Evolutionary conservation across 2,329 filamentous ascomycete species (phyloP).

Genomic region (Ophiostoma montium): DNA sequence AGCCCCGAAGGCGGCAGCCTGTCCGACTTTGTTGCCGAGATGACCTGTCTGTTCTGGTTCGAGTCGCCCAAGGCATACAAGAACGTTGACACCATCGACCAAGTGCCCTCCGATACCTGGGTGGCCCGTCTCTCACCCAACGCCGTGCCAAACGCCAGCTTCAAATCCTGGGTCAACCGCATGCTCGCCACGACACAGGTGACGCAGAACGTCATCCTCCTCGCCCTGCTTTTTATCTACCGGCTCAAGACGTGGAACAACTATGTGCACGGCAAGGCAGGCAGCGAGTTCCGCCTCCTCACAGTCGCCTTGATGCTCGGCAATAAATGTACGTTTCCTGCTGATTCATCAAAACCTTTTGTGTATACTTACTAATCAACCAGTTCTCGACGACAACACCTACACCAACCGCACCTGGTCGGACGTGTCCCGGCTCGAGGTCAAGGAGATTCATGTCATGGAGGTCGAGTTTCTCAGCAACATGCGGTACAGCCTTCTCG

Average conservation of each 20-base stretch:
- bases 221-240: conserved; percentile 87
- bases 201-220: conserved; percentile 82
- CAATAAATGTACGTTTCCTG: conserved; percentile 64
- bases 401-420: conserved; percentile 99
- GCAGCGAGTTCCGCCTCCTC: conserved; percentile 83
- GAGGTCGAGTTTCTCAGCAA: conserved; percentile 99
- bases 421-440: conserved; percentile 86
- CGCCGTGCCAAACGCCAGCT: conserved; percentile 63
- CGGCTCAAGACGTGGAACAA: conserved; percentile 83
- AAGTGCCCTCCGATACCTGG: conserved; percentile 24
- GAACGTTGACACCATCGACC: conserved; percentile 50
- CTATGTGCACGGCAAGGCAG: conserved; percentile 74
- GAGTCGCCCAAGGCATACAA: conserved; percentile 71
- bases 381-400: conserved; percentile 91
- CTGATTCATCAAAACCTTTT: not conserved
- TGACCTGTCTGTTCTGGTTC: conserved; percentile 97
- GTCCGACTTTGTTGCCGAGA: conserved; percentile 75
- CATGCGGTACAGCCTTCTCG: conserved; percentile 86
- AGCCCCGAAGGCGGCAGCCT: conserved; percentile 62
- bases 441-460: conserved; percentile 96
- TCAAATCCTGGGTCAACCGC: conserved; percentile 85
- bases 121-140: conserved; percentile 49
- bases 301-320: conserved; percentile 95
- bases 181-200: conserved; percentile 92
- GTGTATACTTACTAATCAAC: not conserved